Conservation (phyloP, 2,329 filamentous ascomycete genomes). For the Cryphonectria naterciae region DNA sequence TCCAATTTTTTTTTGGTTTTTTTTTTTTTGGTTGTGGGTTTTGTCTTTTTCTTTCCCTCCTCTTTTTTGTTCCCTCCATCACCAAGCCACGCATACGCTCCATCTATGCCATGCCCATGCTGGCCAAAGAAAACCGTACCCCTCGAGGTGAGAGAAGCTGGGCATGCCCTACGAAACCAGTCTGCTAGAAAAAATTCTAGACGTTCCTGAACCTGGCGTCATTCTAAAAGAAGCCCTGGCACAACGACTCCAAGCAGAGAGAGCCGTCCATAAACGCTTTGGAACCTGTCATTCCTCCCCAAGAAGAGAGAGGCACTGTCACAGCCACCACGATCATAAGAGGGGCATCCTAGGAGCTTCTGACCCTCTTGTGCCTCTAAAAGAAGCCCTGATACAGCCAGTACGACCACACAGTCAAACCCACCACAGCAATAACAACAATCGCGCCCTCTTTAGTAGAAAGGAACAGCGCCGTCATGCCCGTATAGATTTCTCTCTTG, state of each 20-base stretch:
- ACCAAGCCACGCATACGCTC: neutral
- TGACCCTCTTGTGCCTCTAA: conserved; percentile 13
- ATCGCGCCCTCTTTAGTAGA: conserved; percentile 56
- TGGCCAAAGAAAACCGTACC: neutral
- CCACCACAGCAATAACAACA: conserved; percentile 48
- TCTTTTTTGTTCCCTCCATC: neutral
- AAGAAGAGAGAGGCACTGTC: neutral
- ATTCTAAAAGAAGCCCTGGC: neutral
- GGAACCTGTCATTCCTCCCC: too few species aligned
- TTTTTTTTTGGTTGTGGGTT: neutral
- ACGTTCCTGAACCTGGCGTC: neutral
- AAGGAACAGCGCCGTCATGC: conserved; percentile 60
- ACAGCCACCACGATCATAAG: neutral
- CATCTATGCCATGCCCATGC: neutral
- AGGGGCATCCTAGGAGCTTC: neutral
- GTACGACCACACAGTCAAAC: conserved; percentile 50
- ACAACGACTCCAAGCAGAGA: too few species aligned
- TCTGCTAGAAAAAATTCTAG: neutral
- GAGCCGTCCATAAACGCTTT: too few species aligned
- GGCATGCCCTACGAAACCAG: neutral
- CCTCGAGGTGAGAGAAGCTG: neutral
- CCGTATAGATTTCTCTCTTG: conserved; percentile 51
- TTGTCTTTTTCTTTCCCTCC: neutral
- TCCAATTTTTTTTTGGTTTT: too few species aligned
- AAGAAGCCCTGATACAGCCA: conserved; percentile 41